phyloP scores from a whole-genome alignment of 345 rosid genomes.

The Hypericum perforatum region DNA sequence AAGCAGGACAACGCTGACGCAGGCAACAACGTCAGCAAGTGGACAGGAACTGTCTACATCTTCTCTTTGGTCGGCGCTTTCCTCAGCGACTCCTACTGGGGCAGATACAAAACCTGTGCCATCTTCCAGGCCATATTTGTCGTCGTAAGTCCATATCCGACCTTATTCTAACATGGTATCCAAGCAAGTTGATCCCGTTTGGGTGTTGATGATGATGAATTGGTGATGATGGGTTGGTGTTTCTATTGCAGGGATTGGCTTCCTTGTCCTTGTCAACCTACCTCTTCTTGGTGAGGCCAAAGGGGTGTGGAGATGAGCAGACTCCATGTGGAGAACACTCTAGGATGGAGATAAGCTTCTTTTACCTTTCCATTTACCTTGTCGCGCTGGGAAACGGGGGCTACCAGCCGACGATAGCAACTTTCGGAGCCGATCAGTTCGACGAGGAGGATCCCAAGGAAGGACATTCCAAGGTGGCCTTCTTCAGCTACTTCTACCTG shows the following conservation, averaged over 20 bases:
- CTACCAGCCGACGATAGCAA: slow-evolving; percentile 94
- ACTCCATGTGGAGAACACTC: slow-evolving; percentile 73
- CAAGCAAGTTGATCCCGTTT: no score
- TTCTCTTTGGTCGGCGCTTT: slow-evolving; percentile 97
- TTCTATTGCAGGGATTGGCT: slow-evolving; percentile 55
- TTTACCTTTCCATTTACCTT: slow-evolving; percentile 84
- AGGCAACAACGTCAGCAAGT: slow-evolving; percentile 95
- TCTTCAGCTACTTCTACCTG: slow-evolving; percentile 96
- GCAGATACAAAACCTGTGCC: slow-evolving; percentile 96
- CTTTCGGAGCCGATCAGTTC: slow-evolving; percentile 95
- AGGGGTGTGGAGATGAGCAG: slow-evolving; percentile 63
- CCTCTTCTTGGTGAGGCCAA: slow-evolving; percentile 67
- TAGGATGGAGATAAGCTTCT: slow-evolving; percentile 45
- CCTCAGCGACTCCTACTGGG: slow-evolving; percentile 98
- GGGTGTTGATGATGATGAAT: no score
- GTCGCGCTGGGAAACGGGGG: slow-evolving; percentile 93
- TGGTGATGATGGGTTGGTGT: slow-evolving; percentile 4
- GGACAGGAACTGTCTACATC: slow-evolving; percentile 99
- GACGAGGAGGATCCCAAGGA: slow-evolving; percentile 85
- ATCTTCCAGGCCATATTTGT: slow-evolving; percentile 90
- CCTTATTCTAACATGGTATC: no score
- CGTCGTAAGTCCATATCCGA: slow-evolving; percentile 42
- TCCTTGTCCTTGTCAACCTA: slow-evolving; percentile 64
- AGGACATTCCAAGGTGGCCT: slow-evolving; percentile 74
- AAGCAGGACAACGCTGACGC: slow-evolving; percentile 93